Percentiles rank a stretch among this genome's conserved stretches.
Evolutionary conservation across 352 stramenopile species (phyloP).

Genomic region (Phytophthora pisi): DNA sequence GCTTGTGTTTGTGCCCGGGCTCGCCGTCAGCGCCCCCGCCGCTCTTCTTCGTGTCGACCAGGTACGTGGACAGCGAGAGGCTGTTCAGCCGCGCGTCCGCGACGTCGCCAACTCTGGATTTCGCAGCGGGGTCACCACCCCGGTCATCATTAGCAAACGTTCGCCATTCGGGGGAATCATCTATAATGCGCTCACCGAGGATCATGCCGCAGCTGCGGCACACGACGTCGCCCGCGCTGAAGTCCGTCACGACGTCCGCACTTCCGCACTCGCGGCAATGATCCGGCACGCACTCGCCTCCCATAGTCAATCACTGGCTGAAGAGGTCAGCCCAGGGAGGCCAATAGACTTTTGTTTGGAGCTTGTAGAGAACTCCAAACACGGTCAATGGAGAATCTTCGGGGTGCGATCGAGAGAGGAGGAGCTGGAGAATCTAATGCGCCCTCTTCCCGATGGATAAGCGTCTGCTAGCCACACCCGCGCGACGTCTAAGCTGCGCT

Average conservation of each 20-base stretch:
- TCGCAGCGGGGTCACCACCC: slow-evolving; percentile 74
- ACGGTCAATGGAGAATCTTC: neutral
- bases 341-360: neutral
- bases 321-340: neutral
- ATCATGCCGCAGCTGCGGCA: slow-evolving; percentile 84
- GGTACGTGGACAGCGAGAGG: slow-evolving; percentile 67
- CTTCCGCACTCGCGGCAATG: slow-evolving; percentile 74
- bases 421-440: slow-evolving; percentile 14
- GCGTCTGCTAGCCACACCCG: slow-evolving; percentile 8
- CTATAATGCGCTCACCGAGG: slow-evolving; percentile 88
- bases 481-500: slow-evolving; percentile 10
- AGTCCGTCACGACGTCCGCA: slow-evolving; percentile 81
- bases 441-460: slow-evolving; percentile 9
- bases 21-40: slow-evolving; percentile 30
- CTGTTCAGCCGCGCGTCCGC: slow-evolving; percentile 66
- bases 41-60: slow-evolving; percentile 63
- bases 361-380: slow-evolving; percentile 1
- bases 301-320: slow-evolving; percentile 32
- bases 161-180: slow-evolving; percentile 88
- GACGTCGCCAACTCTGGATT: slow-evolving; percentile 81
- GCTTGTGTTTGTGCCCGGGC: slow-evolving; percentile 46
- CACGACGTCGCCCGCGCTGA: slow-evolving; percentile 80
- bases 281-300: slow-evolving; percentile 68
- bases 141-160: slow-evolving; percentile 90
- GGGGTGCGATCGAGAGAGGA: slow-evolving; percentile 16